Base-by-base conservation (phyloP, 164 flowering plant species). In the Annona cherimola region DNA sequence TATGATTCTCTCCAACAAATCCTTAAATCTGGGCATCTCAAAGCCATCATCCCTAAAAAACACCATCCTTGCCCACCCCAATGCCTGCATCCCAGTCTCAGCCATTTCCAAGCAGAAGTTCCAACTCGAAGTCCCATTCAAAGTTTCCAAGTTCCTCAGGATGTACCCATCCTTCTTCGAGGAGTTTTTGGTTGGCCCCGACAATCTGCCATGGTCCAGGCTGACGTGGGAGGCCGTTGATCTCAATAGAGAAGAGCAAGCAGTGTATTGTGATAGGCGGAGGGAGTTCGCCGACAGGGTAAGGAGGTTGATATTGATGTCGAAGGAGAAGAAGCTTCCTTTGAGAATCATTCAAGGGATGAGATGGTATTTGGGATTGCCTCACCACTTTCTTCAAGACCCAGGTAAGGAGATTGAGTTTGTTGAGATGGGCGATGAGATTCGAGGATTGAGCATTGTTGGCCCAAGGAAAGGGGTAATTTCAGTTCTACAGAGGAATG, bases 281-380 rank as follows among this genome's bases (percentile, higher is more conserved):
- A 68, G 43, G 18, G 93, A 90, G 72, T 66, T 94, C 62, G 35
- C 71, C 19, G 72, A 69, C 7, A 83, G 96, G 82, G 61, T 94
- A 76, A 90, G 79, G 80, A 89, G 80, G 81, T 71, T 94, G 44
- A 75, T 94, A n/a, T 42, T 90, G 78, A 89, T 90, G 97, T 85
- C 86, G 40, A 82, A 77, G 71, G 86, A 75, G 54, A 87, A 81
- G 66, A 85, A 75, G 78, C 75, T 90, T 69, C 95, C 98, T 12
- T 71, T 92, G 75, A 87, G 84, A 78, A 78, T 88, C 8, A 81
- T 94, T 75, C 77, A 81, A 63, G 95, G 95, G n/a, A 68, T 94
- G 87, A 83, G 76, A 75, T 92, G 97, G 96, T 82, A 87, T 74
- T 81, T 94, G 78, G 98, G 98, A 4, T 77, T 94, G 68, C 96